Base-by-base conservation (phyloP, 768 basidiomycete species). In the Leccinellum rugosiceps region DNA sequence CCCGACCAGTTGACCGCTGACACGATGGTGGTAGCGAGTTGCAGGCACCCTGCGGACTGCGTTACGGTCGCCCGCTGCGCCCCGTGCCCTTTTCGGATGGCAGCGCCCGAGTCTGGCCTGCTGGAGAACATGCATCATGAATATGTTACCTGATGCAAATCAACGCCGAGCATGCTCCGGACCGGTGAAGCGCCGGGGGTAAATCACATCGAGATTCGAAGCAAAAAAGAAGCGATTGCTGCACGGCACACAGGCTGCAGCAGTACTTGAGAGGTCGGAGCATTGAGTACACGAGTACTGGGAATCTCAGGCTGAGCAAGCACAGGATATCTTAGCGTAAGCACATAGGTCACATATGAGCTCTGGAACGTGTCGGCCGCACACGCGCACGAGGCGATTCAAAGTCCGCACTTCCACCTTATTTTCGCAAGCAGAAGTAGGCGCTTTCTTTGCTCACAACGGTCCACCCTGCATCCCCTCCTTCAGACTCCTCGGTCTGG, bases 371-470 rank as follows among this genome's bases (percentile, higher is more conserved):
- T 71, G 72, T 70, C 58, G 64, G 55, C 65, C 63, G 54, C 57
- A 51, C 60, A 41, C 53, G 48, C 56, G 48, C 56, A 52, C 34
- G 52, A 66, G 61, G 51, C 6, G 63, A 62, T 72, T 72, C 52
- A 72, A 72, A 74, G 70, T 72, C 71, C 71, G 71, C 68, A 58
- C 58, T 60, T 56, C 50, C 63, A 58, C 65, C 66, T 70, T 67
- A 54, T 70, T 71, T 71, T 72, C 59, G 57, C 60, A 56, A 31
- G 56, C 58, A 57, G 35, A 55, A 58, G 55, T 61, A 58, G 58
- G 55, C 64, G 63, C 60, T 59, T 52, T 63, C 72, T 57, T 62
- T 45, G 44, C 54, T 59, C 55, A 44, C 61, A 63, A 70, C 58
- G 60, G 65, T 61, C 59, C 62, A 59, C 58, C 50, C 57, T 56